phyloP scores from a whole-genome alignment of 345 rosid genomes.

The Sapria himalayana region DNA sequence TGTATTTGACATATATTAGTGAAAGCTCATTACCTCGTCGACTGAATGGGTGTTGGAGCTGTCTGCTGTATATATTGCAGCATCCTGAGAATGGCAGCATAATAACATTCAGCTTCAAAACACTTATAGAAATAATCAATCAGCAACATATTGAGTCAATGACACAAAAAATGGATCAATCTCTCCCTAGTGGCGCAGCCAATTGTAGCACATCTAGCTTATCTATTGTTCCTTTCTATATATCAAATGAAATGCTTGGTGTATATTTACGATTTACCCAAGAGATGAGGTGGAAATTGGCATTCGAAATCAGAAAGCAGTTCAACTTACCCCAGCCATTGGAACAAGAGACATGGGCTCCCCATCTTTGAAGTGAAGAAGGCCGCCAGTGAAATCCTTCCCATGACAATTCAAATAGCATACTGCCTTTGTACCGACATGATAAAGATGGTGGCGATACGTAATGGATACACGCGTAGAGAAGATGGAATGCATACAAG shows the following conservation, averaged over 20 bases:
- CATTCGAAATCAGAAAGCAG: no score
- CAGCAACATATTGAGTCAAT: neutral
- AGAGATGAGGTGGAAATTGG: no score
- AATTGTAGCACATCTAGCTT: no score
- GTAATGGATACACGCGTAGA: no score
- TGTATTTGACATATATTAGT: neutral
- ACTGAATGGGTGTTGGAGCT: constrained; percentile 61
- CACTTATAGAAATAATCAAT: neutral
- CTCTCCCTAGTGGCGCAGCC: no score
- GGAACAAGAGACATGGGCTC: constrained; percentile 44
- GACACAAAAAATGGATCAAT: no score
- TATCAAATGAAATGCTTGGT: no score
- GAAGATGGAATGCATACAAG: neutral
- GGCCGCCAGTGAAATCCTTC: constrained; percentile 60
- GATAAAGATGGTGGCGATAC: no score
- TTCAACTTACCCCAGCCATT: constrained; percentile 45
- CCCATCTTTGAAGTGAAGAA: constrained; percentile 68
- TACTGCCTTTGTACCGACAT: constrained; percentile 44
- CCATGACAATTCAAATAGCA: constrained; percentile 69
- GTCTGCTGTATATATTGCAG: constrained; percentile 79
- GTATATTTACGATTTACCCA: no score
- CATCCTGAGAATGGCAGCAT: constrained; percentile 27
- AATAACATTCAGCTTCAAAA: neutral
- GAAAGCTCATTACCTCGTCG: constrained; percentile 41
- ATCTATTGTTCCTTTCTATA: no score